Evolutionary conservation across 176 grass and related monocot genomes (phyloP), one percentile per base, ranked within the genome.

Genomic region (Elaeis guineensis): DNA sequence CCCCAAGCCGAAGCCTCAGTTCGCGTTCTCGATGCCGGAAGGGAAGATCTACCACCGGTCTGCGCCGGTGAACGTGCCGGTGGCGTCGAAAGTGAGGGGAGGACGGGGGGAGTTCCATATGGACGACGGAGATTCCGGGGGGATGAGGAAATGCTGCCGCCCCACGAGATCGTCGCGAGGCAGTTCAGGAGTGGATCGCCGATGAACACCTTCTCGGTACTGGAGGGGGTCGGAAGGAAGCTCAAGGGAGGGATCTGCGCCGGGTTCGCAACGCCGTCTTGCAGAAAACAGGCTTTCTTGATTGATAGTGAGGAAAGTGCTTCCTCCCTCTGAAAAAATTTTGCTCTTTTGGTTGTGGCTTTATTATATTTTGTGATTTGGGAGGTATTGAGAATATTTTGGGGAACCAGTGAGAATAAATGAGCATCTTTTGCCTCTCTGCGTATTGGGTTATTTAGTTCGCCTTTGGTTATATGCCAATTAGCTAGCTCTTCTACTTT

Each of bases 231-330:
- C 0, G 88, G 93, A 3, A 72, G 84, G 64, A 98, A 82, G 16
- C 84, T 92, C 16, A 98, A 98, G 67, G 93, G 25, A 79, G 93
- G 63, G 93, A 98, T 60, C 87, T 92, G 59, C 78, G 74, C 59
- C 81, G 83, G 70, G 82, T 89, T 70, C 79, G 88, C 69, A 89
- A 98, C 69, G 88, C 84, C 29, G 70, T 98, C 52, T 92, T 82
- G 81, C 69, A 73, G 66, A 85, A 65, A 60, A 92, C 84, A 5
- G 93, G 93, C 16, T 88, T 92, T 72, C 75, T 92, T n/a, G 82
- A 92, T 85, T 98, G 75, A 85, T 44, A 44, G 35, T 14, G 35
- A 44, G 35, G 11, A 44, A 44, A 44, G 35, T 44, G 35, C 35
- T 44, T 12, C 35, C 35, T 9, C 35, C 35, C 11, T 12, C 11